A percentile compares a stretch with the other conserved stretches of the same genome.
Conservation (phyloP, 1,284 basidiomycete genomes). For the Ceratobasidium sp. region DNA sequence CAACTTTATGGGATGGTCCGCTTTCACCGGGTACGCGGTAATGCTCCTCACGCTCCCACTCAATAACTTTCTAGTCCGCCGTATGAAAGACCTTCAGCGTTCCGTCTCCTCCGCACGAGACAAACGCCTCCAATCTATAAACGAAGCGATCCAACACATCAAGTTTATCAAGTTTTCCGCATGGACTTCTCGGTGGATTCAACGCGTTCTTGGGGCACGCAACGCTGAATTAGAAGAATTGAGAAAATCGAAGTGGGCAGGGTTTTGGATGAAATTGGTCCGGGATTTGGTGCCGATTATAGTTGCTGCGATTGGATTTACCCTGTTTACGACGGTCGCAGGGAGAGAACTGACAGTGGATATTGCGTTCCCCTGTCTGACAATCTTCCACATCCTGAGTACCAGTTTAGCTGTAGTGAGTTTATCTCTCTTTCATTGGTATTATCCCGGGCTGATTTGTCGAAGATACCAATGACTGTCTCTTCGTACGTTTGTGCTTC, state of each 20-base stretch:
- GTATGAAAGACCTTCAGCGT: neutral
- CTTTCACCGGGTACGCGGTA: constrained; percentile 40
- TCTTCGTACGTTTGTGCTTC: too few relatives aligned
- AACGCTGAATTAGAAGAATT: constrained; percentile 31
- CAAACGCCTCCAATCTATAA: constrained; percentile 39
- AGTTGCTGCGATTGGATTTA: constrained; percentile 42
- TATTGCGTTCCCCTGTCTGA: constrained; percentile 47
- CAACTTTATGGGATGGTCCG: constrained; percentile 42
- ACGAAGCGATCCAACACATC: constrained; percentile 44
- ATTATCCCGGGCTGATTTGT: too few relatives aligned
- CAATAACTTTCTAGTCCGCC: constrained; percentile 30
- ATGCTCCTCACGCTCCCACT: constrained; percentile 36
- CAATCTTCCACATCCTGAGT: constrained; percentile 40
- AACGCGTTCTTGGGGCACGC: constrained; percentile 26
- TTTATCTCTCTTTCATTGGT: too few relatives aligned
- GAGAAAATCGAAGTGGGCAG: constrained; percentile 9
- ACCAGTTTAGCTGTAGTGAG: constrained; percentile 41
- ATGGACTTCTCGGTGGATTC: constrained; percentile 42
- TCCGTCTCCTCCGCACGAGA: constrained; percentile 33
- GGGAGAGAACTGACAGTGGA: constrained; percentile 36
- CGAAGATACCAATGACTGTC: too few relatives aligned
- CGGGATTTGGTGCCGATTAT: constrained; percentile 42
- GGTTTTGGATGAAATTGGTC: constrained; percentile 24
- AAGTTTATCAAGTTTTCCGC: constrained; percentile 48
- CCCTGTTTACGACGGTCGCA: constrained; percentile 34